Conservation (phyloP, 2,329 filamentous ascomycete species). For the Hypoxylon sp. region DNA sequence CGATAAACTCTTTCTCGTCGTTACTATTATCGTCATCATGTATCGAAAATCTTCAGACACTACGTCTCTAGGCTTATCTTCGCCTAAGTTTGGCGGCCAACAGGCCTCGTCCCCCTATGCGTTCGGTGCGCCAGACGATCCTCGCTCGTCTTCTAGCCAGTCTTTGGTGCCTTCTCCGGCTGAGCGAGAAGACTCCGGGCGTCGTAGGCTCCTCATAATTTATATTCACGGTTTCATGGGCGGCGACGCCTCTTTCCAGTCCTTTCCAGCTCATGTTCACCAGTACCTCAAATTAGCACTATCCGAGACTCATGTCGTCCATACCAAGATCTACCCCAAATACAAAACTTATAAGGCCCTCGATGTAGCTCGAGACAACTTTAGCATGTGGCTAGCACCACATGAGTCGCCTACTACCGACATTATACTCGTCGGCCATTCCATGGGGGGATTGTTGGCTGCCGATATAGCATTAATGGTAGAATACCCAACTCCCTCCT, state of each 20-base stretch:
- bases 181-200: constrained; percentile 49
- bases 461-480: constrained; percentile 81
- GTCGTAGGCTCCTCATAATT: constrained; percentile 75
- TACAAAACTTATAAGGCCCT: constrained; percentile 82
- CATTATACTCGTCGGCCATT: constrained; percentile 86
- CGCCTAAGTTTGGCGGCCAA: constrained; percentile 4
- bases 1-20: constrained; percentile 7
- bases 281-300: constrained; percentile 75
- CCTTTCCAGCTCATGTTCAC: constrained; percentile 90
- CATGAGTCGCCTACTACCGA: constrained; percentile 81
- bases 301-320: constrained; percentile 79
- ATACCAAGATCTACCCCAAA: constrained; percentile 86
- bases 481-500: constrained; percentile 45
- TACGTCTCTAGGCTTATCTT: constrained; percentile 22
- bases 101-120: constrained; percentile 23
- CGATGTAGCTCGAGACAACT: constrained; percentile 80
- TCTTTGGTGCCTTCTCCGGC: constrained; percentile 51
- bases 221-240: constrained; percentile 95
- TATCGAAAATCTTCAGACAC: constrained; percentile 16
- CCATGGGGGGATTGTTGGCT: constrained; percentile 86
- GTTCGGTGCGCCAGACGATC: constrained; percentile 52
- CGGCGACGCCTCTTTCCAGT: constrained; percentile 85
- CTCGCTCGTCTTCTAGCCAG: constrained; percentile 61
- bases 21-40: constrained; percentile 19
- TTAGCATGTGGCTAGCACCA: constrained; percentile 83